phyloP scores from a whole-genome alignment of 441 rosid genomes.

The Capsella rubella region DNA sequence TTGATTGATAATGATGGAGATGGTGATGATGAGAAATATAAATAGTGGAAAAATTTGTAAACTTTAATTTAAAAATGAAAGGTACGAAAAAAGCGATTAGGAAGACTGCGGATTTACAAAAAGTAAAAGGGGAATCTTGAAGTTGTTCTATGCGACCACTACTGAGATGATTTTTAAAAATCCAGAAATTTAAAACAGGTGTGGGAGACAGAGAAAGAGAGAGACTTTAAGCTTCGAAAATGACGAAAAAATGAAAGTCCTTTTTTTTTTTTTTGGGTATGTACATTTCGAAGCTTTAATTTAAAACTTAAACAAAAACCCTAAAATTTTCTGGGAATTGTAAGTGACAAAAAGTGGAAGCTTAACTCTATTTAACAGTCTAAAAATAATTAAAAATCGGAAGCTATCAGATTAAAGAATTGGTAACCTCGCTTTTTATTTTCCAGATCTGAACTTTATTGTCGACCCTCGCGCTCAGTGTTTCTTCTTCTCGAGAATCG shows the following conservation, averaged over 20 bases:
- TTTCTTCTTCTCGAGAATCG: slow-evolving; percentile 26
- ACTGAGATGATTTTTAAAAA: slow-evolving; percentile 35
- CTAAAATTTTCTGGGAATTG: slow-evolving; percentile 34
- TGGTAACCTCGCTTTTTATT: slow-evolving; percentile 20
- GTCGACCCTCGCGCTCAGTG: neutral
- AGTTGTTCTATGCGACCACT: slow-evolving; percentile 47
- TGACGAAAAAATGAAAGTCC: slow-evolving; percentile 36
- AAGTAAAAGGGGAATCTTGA: slow-evolving; percentile 52
- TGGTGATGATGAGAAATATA: slow-evolving; percentile 14
- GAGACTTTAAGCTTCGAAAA: slow-evolving; percentile 39
- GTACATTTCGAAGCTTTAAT: slow-evolving; percentile 39
- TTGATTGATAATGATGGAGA: slow-evolving; percentile 28
- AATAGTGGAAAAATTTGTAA: slow-evolving; percentile 30
- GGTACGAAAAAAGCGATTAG: slow-evolving; percentile 44
- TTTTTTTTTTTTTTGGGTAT: neutral
- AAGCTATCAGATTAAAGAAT: slow-evolving; percentile 10
- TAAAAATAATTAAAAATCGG: neutral
- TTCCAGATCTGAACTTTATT: slow-evolving; percentile 47
- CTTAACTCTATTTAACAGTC: slow-evolving; percentile 27
- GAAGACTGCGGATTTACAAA: slow-evolving; percentile 55
- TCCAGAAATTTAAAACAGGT: neutral
- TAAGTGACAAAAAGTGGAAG: slow-evolving; percentile 29
- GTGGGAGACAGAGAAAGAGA: slow-evolving; percentile 33
- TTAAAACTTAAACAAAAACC: slow-evolving; percentile 31
- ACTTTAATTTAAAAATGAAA: slow-evolving; percentile 56